Conservation (phyloP, 1,284 basidiomycete species). For the Flammula alnicola region DNA sequence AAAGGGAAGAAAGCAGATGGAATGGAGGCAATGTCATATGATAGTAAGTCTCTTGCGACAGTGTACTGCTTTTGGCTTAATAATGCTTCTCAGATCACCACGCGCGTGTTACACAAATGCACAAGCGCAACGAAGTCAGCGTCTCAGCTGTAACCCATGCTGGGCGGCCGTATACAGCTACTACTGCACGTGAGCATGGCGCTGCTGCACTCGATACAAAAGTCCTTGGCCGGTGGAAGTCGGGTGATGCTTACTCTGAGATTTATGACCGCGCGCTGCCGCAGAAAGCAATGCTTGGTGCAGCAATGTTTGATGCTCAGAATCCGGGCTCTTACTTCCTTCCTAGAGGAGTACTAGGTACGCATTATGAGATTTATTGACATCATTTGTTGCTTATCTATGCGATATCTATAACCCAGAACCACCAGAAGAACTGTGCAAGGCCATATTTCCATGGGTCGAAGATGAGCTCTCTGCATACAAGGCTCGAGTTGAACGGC, state of each 20-base stretch:
- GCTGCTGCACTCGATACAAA: constrained; percentile 15
- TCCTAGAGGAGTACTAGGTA: constrained; percentile 21
- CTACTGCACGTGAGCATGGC: constrained; percentile 12
- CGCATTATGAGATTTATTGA: background rate
- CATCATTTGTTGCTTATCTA: background rate
- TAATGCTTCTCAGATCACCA: constrained; percentile 5
- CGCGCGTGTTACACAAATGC: constrained; percentile 3
- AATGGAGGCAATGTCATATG: constrained; percentile 6
- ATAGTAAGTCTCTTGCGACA: constrained; percentile 1
- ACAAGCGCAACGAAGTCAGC: background rate
- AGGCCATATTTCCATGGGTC: constrained; percentile 27
- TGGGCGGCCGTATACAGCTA: constrained; percentile 14
- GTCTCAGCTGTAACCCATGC: constrained; percentile 20
- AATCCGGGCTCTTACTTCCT: constrained; percentile 31
- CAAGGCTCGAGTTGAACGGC: background rate
- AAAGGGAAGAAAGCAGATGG: background rate
- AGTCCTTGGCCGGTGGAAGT: constrained; percentile 19
- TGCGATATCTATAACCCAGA: no score
- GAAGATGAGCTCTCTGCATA: constrained; percentile 20
- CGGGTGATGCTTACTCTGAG: constrained; percentile 9
- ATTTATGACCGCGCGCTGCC: constrained; percentile 34
- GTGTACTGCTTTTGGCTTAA: background rate
- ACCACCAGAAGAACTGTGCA: constrained; percentile 18
- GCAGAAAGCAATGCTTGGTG: constrained; percentile 31
- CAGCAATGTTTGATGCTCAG: constrained; percentile 33